Evolutionary conservation across 768 basidiomycete species (phyloP).

Genomic region (Hygrophorus russula): DNA sequence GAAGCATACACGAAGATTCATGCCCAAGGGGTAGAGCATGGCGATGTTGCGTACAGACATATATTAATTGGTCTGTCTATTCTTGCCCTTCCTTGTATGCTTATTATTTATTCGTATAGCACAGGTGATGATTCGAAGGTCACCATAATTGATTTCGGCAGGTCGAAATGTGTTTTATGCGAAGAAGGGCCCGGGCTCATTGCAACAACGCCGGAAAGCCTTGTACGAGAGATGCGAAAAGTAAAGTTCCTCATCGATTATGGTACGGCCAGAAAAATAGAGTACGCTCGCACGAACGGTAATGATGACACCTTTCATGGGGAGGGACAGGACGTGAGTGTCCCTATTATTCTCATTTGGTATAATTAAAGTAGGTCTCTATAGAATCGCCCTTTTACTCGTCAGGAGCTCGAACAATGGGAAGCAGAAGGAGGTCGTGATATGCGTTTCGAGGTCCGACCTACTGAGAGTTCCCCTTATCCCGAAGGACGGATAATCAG

Average conservation of each 20-base stretch:
- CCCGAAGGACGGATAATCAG: background rate
- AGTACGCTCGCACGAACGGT: background rate
- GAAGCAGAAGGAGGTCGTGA: background rate
- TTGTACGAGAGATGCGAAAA: slow-evolving; percentile 41
- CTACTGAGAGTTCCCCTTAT: background rate
- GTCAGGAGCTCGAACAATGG: background rate
- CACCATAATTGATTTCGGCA: slow-evolving; percentile 43
- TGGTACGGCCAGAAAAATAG: slow-evolving; percentile 10
- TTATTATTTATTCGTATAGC: background rate
- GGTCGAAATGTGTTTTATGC: slow-evolving; percentile 18
- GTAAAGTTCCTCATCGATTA: slow-evolving; percentile 44
- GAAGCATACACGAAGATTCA: slow-evolving; percentile 38
- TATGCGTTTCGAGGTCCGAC: background rate
- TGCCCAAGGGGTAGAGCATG: slow-evolving; percentile 34
- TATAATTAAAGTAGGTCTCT: background rate
- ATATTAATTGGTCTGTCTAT: slow-evolving; percentile 36
- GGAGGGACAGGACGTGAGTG: background rate
- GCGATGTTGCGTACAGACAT: slow-evolving; percentile 33
- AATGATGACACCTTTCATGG: no score
- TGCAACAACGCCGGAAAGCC: slow-evolving; percentile 27
- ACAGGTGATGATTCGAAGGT: slow-evolving; percentile 31
- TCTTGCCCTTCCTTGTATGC: background rate
- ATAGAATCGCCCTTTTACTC: background rate
- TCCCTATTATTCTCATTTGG: background rate
- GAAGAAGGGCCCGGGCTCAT: slow-evolving; percentile 20